A percentile compares a stretch with the other conserved stretches of the same genome.
Conservation (phyloP, 2,329 filamentous ascomycete species). For the Cadophora luteo-olivacea region DNA sequence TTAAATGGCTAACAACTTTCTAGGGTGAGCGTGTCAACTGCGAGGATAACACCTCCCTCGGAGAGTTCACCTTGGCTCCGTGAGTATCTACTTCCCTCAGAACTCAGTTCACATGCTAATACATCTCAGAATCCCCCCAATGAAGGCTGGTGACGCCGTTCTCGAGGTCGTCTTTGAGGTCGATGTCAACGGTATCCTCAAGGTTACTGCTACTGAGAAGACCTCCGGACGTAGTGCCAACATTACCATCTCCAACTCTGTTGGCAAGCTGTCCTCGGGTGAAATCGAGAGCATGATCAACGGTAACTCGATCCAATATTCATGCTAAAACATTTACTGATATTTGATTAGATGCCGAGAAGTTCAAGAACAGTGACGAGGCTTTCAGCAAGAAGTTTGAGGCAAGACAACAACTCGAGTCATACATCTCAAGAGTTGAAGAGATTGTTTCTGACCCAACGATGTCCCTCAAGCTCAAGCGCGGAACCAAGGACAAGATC, state of each 20-base stretch:
- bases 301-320: slow-evolving; percentile 55
- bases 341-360: slow-evolving; percentile 74
- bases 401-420: slow-evolving; percentile 98
- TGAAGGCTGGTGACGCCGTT: slow-evolving; percentile 84
- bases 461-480: slow-evolving; percentile 97
- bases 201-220: slow-evolving; percentile 99
- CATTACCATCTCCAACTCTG: slow-evolving; percentile 99
- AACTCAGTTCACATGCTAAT: slow-evolving; percentile 1
- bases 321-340: slow-evolving; percentile 29
- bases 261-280: slow-evolving; percentile 91
- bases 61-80: slow-evolving; percentile 95
- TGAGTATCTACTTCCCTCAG: background rate
- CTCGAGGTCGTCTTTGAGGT: slow-evolving; percentile 99
- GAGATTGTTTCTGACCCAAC: slow-evolving; percentile 98
- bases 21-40: slow-evolving; percentile 98
- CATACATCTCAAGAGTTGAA: slow-evolving; percentile 97
- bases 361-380: slow-evolving; percentile 98
- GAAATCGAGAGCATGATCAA: slow-evolving; percentile 99
- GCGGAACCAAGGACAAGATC: slow-evolving; percentile 99
- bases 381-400: slow-evolving; percentile 99
- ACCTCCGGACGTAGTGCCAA: slow-evolving; percentile 96
- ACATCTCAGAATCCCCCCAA: too few relatives aligned
- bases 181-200: slow-evolving; percentile 99
- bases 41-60: slow-evolving; percentile 96
- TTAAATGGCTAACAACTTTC: slow-evolving; percentile 63